Conservation (phyloP, 805 yeast species). For the Metschnikowia rubicola region DNA sequence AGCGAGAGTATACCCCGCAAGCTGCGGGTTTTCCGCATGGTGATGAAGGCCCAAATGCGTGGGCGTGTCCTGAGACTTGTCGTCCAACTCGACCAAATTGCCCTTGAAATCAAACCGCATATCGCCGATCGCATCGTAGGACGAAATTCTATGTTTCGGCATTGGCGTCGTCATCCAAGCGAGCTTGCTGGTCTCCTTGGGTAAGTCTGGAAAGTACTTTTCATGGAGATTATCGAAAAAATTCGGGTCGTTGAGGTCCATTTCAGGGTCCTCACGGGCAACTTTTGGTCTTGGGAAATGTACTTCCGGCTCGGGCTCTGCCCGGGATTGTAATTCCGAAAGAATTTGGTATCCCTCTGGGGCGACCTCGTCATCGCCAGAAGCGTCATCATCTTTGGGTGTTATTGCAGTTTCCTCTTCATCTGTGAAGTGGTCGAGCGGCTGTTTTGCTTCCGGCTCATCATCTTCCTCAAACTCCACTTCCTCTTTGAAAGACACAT, state of each 20-base stretch:
- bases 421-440: constrained; percentile 13
- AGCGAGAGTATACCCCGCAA: constrained; percentile 87
- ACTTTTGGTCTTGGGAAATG: constrained; percentile 62
- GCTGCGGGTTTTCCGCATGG: constrained; percentile 81
- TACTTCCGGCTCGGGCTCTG: constrained; percentile 43
- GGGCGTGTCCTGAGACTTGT: constrained; percentile 35
- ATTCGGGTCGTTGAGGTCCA: constrained; percentile 73
- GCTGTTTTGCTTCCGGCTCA: constrained; percentile 7
- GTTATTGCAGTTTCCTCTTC: constrained; percentile 33
- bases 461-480: constrained; percentile 11
- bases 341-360: constrained; percentile 41
- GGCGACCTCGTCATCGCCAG: constrained; percentile 39
- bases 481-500: constrained; percentile 16
- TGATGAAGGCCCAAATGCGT: constrained; percentile 78
- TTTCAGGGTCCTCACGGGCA: constrained; percentile 25
- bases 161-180: constrained; percentile 88
- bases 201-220: constrained; percentile 86
- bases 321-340: constrained; percentile 28
- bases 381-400: constrained; percentile 21
- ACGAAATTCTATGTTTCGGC: constrained; percentile 37
- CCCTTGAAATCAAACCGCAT: constrained; percentile 90
- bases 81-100: constrained; percentile 53
- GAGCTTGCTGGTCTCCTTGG: constrained; percentile 72
- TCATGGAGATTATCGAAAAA: constrained; percentile 77
- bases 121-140: constrained; percentile 56